Percentiles rank a stretch among this genome's conserved stretches.
phyloP scores from a whole-genome alignment of 352 stramenopile species.

The Phytophthora boehmeriae region DNA sequence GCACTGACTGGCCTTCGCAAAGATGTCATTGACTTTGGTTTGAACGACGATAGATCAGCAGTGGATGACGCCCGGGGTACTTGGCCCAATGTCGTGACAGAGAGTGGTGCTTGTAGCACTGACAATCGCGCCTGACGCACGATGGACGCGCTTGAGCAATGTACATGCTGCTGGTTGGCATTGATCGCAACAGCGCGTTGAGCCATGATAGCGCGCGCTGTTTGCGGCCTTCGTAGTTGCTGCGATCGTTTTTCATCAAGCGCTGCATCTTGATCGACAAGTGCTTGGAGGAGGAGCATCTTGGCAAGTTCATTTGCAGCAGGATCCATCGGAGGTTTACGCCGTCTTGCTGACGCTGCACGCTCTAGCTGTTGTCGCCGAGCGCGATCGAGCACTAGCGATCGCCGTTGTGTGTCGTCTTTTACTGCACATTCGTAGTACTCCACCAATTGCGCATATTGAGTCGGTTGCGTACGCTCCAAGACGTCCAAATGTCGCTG shows the following conservation, averaged over 20 bases:
- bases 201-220: constrained; percentile 5
- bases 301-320: constrained; percentile 24
- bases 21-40: background rate
- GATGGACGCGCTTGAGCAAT: constrained; percentile 52
- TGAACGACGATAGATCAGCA: background rate
- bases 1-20: constrained; percentile 15
- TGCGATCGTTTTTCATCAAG: constrained; percentile 7
- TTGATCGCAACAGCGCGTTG: background rate
- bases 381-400: constrained; percentile 35
- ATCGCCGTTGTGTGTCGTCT: constrained; percentile 42
- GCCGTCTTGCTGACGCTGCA: constrained; percentile 34
- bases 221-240: constrained; percentile 16
- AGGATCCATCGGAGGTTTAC: constrained; percentile 46
- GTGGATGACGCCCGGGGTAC: background rate
- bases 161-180: constrained; percentile 16
- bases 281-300: constrained; percentile 32
- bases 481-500: constrained; percentile 51
- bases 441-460: constrained; percentile 49
- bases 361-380: constrained; percentile 32
- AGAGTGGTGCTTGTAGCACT: constrained; percentile 35
- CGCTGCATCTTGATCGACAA: constrained; percentile 31
- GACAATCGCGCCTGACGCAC: constrained; percentile 53
- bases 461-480: constrained; percentile 47
- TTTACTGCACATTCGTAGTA: constrained; percentile 44
- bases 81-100: background rate